Base-by-base conservation (phyloP, 495 filamentous ascomycete species). In the Terfezia boudieri region DNA sequence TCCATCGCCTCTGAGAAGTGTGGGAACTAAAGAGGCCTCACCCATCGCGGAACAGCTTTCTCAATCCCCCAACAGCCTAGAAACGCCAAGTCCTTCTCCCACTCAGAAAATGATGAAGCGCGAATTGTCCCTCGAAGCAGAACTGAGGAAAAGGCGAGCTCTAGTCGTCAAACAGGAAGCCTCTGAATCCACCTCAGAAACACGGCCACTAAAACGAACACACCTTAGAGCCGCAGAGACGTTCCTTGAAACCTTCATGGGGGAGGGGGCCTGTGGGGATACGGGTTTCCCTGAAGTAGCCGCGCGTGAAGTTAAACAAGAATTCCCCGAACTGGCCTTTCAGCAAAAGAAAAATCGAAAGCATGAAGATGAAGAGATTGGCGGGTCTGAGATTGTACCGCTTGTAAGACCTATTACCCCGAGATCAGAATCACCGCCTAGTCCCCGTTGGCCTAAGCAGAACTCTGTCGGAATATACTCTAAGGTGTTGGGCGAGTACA, bases 191-290 rank as follows among this genome's bases (percentile, higher is more conserved):
- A 46, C 41, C 41, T 5, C 41, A 46, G 23, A 38, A 51, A 20
- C 23, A 49, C 50, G 10, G 7, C 53, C 14, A n/a, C 8, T 4
- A 14, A 2, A 43, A 16, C 16, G 43, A 58, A 22, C 17, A 16
- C 22, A 22, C 7, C 50, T 58, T 49, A 58, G 23, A 20, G 56
- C 54, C 23, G 56, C 53, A 22, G 56, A 58, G 17, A 22, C 36
- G n/a, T 58, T 58, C 36, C 36, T 58, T n/a, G 54, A 50, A 20
- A 52, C 50, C 48, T 58, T 58, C 36, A 49, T 58, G 17, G 48
- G 49, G 8, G 41, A 6, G 1, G 26, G 26, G 0, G 7, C 1
- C 1, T 32, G 26, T 32, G 26, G 26, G 2, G 26, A 32, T 32
- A 7, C 7, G 0, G 7, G 26, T 32, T 32, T 32, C 26, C 26